Evolutionary conservation across 2,329 filamentous ascomycete genomes (phyloP).

Genomic region (Chaetomiaceae sp.): DNA sequence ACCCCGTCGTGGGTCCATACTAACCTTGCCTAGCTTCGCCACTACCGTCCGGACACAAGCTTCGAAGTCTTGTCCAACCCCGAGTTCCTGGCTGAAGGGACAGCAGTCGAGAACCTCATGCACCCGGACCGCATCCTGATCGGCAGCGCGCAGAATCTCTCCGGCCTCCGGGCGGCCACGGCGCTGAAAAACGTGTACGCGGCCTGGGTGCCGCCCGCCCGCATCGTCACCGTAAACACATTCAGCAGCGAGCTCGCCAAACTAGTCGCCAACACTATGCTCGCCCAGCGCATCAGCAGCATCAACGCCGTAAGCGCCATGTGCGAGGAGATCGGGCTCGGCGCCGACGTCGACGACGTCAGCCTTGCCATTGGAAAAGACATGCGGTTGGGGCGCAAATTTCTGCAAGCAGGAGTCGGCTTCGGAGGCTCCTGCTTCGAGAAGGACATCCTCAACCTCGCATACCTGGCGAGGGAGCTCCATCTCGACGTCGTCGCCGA

Average conservation of each 20-base stretch:
- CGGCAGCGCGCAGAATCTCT: constrained; percentile 43
- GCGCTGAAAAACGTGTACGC: constrained; percentile 48
- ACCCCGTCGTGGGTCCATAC: neutral
- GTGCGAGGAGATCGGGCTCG: constrained; percentile 44
- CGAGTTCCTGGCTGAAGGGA: constrained; percentile 58
- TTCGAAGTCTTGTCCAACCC: constrained; percentile 60
- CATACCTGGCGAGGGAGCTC: constrained; percentile 51
- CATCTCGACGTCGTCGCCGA: constrained; percentile 51
- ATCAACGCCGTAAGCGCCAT: constrained; percentile 58
- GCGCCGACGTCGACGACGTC: constrained; percentile 44
- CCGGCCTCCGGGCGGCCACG: constrained; percentile 43
- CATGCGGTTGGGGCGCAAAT: constrained; percentile 48
- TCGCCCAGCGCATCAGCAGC: constrained; percentile 58
- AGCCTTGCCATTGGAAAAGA: constrained; percentile 50
- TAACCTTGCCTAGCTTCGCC: constrained; percentile 21
- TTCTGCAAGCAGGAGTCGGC: constrained; percentile 53
- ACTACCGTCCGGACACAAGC: constrained; percentile 37
- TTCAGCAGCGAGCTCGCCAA: constrained; percentile 59
- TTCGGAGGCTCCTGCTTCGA: constrained; percentile 61
- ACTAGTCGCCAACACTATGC: constrained; percentile 56
- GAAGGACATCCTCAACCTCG: constrained; percentile 54
- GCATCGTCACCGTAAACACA: constrained; percentile 52
- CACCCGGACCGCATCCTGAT: constrained; percentile 56
- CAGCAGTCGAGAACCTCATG: constrained; percentile 51
- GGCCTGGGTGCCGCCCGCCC: constrained; percentile 47